Conservation (phyloP, 306 rosid genomes). For the Vigna hirtella region DNA sequence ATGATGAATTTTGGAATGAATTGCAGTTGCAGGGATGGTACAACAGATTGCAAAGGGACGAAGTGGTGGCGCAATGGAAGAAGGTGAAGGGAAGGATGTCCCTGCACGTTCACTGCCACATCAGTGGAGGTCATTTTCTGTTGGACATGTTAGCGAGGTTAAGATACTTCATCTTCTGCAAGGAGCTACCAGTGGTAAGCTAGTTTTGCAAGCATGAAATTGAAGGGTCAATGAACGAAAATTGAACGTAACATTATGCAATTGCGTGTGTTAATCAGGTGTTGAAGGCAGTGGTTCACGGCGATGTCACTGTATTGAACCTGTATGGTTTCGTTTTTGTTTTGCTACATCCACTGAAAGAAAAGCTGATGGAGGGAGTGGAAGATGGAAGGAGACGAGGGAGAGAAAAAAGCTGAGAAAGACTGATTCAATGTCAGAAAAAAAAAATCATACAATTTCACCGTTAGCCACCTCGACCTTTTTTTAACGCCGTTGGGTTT, state of each 20-base stretch:
- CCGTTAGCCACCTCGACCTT: too few species aligned
- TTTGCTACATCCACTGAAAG: too few species aligned
- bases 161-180: conserved; percentile 83
- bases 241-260: not conserved
- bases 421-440: too few species aligned
- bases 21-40: conserved; percentile 97
- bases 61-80: conserved; percentile 93
- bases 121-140: conserved; percentile 93
- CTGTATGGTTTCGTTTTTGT: too few species aligned
- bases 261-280: conserved; percentile 54
- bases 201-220: not conserved
- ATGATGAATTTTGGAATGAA: not conserved
- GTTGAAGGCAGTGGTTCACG: conserved; percentile 80
- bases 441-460: too few species aligned
- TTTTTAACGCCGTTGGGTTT: too few species aligned
- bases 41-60: conserved; percentile 88
- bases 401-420: too few species aligned
- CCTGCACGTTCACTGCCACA: conserved; percentile 94
- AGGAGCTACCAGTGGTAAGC: conserved; percentile 88
- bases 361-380: too few species aligned
- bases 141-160: conserved; percentile 76
- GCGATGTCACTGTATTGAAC: too few species aligned
- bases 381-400: too few species aligned
- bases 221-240: not conserved
- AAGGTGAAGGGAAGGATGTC: conserved; percentile 87